Evolutionary conservation across 2,329 filamentous ascomycete species (phyloP), one percentile per base, ranked within the genome.

Genomic region (Biscogniauxia sp.): DNA sequence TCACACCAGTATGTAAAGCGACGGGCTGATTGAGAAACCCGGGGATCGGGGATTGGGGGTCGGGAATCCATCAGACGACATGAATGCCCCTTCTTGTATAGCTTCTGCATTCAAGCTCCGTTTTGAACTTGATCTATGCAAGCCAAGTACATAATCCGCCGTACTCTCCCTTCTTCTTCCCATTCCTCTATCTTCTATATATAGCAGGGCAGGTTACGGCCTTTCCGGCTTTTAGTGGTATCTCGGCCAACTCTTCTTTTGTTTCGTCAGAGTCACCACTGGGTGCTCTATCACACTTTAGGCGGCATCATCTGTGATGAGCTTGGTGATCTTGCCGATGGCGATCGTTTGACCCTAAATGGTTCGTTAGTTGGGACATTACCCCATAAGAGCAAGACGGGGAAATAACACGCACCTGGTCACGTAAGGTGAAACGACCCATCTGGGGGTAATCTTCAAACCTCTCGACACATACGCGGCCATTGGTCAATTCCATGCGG

Each of bases 321-420:
- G 85, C 84, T 93, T 97, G 62, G 92, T 97, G 76, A 99, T 96
- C 86, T 99, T 99, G 73, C 95, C 95, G 80, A 99, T 99, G 59
- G 95, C 95, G 80, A 99, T 97, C 0, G 95, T 99, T 90, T 98
- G 94, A 71, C 95, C 95, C 88, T 98, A 69, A 56, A 74, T 57
- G 54, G 32, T 41, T 71, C 63, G 72, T 37, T 17, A 23, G 61
- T 32, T 32, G 11, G 28, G 9, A 8, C 11, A 13, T 2, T 54
- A 60, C 53, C 13, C 20, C 13, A 50, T 4, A 25, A 6, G 19
- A 50, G 19, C 57, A 41, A 54, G 67, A 26, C n/a, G 56, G 54
- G 5, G 32, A 53, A 67, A 41, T 20, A 56, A 54, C 17, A 71
- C 82, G 70, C 83, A 92, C 90, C 84, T 93, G 91, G 73, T 95